Base-by-base conservation (phyloP, 2,329 filamentous ascomycete species). In the Aureobasidium sp. region DNA sequence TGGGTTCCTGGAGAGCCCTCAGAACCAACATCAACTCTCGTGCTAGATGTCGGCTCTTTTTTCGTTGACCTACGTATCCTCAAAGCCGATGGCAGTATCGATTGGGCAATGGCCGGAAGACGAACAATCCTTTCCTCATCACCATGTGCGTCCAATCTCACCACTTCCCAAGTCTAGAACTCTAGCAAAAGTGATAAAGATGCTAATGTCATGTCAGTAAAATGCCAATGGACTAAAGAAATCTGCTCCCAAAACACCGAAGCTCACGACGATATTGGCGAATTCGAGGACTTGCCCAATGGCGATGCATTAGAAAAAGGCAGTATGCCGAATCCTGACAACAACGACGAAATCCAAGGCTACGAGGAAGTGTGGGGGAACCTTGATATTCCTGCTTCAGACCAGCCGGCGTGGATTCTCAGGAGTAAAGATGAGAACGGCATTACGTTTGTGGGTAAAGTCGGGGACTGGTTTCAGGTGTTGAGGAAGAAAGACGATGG, bases 21-120 rank as follows among this genome's bases (percentile, higher is more conserved):
- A 25, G 61, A 62, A 32, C 54, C 61, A 16, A 59, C 47, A 3
- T 50, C 45, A 5, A 59, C 54, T 2, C 54, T 62, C 4, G 61
- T 62, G 7, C 34, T 62, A 29, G 45, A 59, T 6, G 53, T 62
- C 32, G 61, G 54, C n/a, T 5, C n/a, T 21, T 59, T n/a, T 27
- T 62, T 59, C 25, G 39, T 62, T 39, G 61, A 62, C n/a, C 48
- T 62, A 7, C 45, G 61, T 5, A 45, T 62, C 7, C 27, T 51
- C n/a, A 59, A 59, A 27, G 13, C 53, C 6, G 25, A 45, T 29
- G 8, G 8, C 10, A 25, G 25, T 13, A 59, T 62, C n/a, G 54
- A 59, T 14, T 62, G 54, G 54, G 61, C 36, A 5, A 62, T 62
- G 61, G 61, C 61, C 7, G 61, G 61, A 0, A 53, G 16, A 39